Percentiles rank a stretch among this genome's conserved stretches.
Conservation (phyloP, 78 protist genomes). For the Parvularia atlantis region DNA sequence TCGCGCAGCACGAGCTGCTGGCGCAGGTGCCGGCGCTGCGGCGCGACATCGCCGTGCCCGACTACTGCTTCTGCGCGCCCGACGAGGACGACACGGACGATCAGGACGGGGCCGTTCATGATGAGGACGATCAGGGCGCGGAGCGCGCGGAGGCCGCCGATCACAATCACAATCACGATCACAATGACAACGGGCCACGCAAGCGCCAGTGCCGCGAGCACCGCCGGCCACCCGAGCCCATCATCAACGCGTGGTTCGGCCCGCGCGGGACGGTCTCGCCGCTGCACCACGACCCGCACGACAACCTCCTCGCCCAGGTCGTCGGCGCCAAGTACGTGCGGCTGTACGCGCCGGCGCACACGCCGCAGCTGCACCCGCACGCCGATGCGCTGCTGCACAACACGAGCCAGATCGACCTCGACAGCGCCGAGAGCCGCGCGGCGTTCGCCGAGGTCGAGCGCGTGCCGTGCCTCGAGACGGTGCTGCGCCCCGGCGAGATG, state of each 20-base stretch:
- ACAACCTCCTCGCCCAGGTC: conserved; percentile 49
- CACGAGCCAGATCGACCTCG: conserved; percentile 3
- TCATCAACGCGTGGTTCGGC: conserved; percentile 44
- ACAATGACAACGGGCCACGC: no score
- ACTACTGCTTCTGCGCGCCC: background rate
- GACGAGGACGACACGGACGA: no score
- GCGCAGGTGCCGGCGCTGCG: background rate
- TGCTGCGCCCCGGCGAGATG: conserved; percentile 40
- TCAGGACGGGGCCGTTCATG: no score
- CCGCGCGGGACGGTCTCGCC: conserved; percentile 53
- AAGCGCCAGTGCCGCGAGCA: no score
- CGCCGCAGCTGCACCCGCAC: conserved; percentile 12
- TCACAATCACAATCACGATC: no score
- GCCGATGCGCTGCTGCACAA: conserved; percentile 1
- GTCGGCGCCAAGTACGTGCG: conserved; percentile 54
- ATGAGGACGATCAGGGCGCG: no score
- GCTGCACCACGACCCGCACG: conserved; percentile 47
- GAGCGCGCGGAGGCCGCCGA: no score
- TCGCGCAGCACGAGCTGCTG: conserved; percentile 1
- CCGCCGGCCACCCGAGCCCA: no score
- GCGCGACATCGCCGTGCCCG: background rate
- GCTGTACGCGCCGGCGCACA: conserved; percentile 10
- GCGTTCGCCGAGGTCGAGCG: background rate
- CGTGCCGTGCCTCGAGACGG: conserved; percentile 13
- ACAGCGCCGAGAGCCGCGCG: no score